A percentile compares a stretch with the other conserved stretches of the same genome.
Conservation (phyloP, 78 protist species). For the Dictyostelium citrinum region DNA sequence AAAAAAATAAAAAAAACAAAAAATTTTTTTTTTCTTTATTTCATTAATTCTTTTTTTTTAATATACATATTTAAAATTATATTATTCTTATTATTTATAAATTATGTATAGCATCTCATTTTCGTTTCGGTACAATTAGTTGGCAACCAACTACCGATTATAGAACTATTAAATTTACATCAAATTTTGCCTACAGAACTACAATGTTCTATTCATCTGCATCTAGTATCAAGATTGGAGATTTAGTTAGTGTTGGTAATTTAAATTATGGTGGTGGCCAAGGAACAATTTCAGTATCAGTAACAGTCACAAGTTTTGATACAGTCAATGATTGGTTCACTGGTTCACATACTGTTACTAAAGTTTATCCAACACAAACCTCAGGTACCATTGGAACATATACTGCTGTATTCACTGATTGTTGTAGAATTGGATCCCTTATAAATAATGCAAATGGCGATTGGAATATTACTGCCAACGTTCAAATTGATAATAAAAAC, state of each 20-base stretch:
- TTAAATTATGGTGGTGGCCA: neutral
- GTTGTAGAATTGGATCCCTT: slow-evolving; percentile 23
- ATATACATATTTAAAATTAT: no score
- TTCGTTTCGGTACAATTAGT: neutral
- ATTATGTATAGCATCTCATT: slow-evolving; percentile 22
- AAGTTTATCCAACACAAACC: neutral
- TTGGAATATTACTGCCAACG: slow-evolving; percentile 11
- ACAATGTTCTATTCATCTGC: neutral
- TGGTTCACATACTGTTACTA: neutral
- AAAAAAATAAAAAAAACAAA: no score
- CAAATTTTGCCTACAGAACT: slow-evolving; percentile 15
- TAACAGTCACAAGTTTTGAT: neutral
- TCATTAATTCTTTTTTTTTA: no score
- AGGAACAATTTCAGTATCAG: neutral
- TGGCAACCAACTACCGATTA: neutral
- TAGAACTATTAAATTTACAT: neutral
- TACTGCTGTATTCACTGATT: neutral
- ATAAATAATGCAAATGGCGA: slow-evolving; percentile 9
- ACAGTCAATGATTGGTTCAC: slow-evolving; percentile 23
- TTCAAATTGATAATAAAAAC: neutral
- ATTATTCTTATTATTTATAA: no score
- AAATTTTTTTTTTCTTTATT: no score
- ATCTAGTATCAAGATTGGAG: neutral
- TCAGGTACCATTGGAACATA: neutral
- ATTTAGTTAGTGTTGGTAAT: neutral